Percentiles rank a stretch among this genome's conserved stretches.
Evolutionary conservation across 106 monocot species (phyloP).

Genomic region (Dioscorea alata): DNA sequence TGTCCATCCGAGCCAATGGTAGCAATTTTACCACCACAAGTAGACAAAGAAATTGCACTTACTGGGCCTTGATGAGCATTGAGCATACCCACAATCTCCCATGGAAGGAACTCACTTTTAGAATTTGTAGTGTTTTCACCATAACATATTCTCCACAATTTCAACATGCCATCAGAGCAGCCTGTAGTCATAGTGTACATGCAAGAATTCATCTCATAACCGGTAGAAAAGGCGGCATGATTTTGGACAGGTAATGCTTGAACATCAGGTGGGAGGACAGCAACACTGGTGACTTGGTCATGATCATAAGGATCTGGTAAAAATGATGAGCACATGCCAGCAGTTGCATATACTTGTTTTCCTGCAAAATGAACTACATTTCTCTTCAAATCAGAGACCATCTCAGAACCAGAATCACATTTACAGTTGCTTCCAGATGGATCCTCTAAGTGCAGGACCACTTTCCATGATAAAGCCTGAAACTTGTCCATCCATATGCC

Average conservation of each 20-base stretch:
- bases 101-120: constrained; percentile 25
- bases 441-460: constrained; percentile 44
- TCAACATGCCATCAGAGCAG: constrained; percentile 67
- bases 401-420: constrained; percentile 18
- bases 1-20: constrained; percentile 28
- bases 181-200: constrained; percentile 75
- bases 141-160: constrained; percentile 68
- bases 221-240: constrained; percentile 5
- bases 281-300: constrained; percentile 46
- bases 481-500: constrained; percentile 60
- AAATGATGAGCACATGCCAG: constrained; percentile 28
- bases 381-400: constrained; percentile 7
- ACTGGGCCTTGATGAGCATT: constrained; percentile 68
- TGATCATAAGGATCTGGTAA: constrained; percentile 28
- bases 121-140: constrained; percentile 13
- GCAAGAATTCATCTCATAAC: constrained; percentile 5
- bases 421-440: constrained; percentile 20
- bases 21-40: constrained; percentile 67
- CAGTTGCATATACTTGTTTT: constrained; percentile 30
- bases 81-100: constrained; percentile 75
- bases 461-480: constrained; percentile 71
- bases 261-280: constrained; percentile 26
- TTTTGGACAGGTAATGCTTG: constrained; percentile 20
- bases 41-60: constrained; percentile 51
- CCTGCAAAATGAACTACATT: constrained; percentile 21